Evolutionary conservation across 495 filamentous ascomycete species (phyloP).

Genomic region (Penicillium psychrofluorescens): DNA sequence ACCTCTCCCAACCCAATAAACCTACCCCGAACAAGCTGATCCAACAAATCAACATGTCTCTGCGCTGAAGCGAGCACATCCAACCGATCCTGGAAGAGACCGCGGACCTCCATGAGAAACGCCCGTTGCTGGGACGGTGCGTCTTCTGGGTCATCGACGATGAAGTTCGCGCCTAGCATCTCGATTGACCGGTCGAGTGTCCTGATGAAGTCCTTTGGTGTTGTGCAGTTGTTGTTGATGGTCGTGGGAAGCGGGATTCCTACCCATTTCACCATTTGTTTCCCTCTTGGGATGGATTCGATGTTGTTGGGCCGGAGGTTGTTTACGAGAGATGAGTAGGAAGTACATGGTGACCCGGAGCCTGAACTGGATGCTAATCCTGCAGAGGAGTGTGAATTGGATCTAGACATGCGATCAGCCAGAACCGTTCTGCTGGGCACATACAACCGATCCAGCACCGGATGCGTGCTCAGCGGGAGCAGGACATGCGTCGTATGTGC

Average conservation of each 20-base stretch:
- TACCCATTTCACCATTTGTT: not conserved
- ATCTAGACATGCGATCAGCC: no score
- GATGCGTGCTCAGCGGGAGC: not conserved
- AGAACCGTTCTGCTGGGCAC: not conserved
- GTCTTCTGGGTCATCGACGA: not conserved
- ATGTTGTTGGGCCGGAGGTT: no score
- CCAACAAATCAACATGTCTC: not conserved
- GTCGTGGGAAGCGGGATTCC: not conserved
- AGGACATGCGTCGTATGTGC: not conserved
- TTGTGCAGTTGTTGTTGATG: not conserved
- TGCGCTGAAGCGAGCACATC: not conserved
- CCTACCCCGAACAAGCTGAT: not conserved
- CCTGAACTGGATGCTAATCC: no score
- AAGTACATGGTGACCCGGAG: no score
- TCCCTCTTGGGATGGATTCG: no score
- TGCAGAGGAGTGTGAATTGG: no score
- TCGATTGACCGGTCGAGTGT: not conserved
- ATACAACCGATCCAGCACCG: not conserved
- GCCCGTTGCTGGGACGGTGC: not conserved
- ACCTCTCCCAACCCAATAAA: not conserved
- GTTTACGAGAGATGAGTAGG: no score
- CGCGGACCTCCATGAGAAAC: not conserved
- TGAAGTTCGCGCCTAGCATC: not conserved
- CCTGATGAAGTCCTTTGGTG: not conserved
- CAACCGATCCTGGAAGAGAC: not conserved